Evolutionary conservation across 345 rosid genomes (phyloP), one percentile per base, ranked within the genome.

Genomic region (Corymbia maculata): DNA sequence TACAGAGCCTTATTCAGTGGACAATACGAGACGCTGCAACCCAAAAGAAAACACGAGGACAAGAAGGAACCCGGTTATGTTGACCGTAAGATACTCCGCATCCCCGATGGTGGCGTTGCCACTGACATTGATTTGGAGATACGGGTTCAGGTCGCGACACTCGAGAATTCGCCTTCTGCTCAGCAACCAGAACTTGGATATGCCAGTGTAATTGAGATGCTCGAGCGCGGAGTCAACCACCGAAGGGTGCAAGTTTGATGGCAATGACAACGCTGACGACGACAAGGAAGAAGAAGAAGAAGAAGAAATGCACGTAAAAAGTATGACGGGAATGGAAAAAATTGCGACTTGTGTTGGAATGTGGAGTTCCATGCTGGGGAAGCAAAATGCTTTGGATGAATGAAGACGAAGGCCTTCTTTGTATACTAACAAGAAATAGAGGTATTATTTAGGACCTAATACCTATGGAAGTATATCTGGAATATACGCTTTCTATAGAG

Each of bases 171-270:
- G 22, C 86, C 94, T 94, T 88, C 98, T 87, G 44, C 94, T 95
- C 2, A 95, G 13, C 13, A 95, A 87, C 42, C 96, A 88, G 52
- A 94, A 95, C 50, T 90, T 91, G 7, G 95, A 93, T 52, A 94
- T 88, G 3, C 89, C 96, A 0, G 98, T 95, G 88, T 92, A 44
- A 68, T 93, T 90, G 3, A 51, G 87, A 86, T 95, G 97, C 22
- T 86, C 85, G 3, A 32, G 17, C 1, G 86, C 57, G 1, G 97
- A 94, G 49, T 87, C 45, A 14, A 50, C 88, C 17, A 90, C 91
- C 70, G 49, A 52, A 0, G 95, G 94, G 42, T 90, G 95, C 90
- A 95, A 66, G 5, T 28, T 21, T 21, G 86, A 89, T 52, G 88
- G 87, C 1, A 88, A 36, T 36, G 42, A 36, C 42, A 36, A 36